Conservation (phyloP, 805 yeast species). For the Pachysolen tannophilus region DNA sequence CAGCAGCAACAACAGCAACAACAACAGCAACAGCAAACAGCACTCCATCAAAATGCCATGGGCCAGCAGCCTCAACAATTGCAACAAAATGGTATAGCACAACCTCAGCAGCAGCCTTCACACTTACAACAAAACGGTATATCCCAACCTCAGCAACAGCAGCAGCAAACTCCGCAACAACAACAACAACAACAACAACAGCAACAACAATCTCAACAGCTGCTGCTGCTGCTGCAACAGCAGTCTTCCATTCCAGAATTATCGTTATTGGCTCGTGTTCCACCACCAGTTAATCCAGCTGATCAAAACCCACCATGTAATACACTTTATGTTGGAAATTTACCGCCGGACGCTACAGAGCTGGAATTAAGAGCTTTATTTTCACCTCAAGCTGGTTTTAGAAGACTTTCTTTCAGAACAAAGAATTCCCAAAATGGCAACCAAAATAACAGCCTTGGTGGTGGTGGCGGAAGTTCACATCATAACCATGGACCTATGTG, state of each 20-base stretch:
- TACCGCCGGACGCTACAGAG: constrained; percentile 96
- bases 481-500: constrained; percentile 95
- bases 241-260: constrained; percentile 41
- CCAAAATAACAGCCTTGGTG: neutral
- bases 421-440: constrained; percentile 28
- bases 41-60: neutral
- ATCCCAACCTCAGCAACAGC: constrained; percentile 16
- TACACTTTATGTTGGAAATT: constrained; percentile 91
- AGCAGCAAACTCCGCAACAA: constrained; percentile 7
- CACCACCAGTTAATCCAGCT: constrained; percentile 95
- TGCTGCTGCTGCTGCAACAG: constrained; percentile 12
- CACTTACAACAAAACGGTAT: constrained; percentile 2
- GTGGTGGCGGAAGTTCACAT: constrained; percentile 17
- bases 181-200: constrained; percentile 11
- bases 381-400: constrained; percentile 85
- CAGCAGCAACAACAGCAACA: constrained; percentile 9
- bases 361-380: constrained; percentile 83
- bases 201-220: constrained; percentile 12
- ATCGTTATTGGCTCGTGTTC: constrained; percentile 68
- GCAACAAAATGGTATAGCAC: constrained; percentile 5
- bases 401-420: constrained; percentile 85
- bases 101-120: constrained; percentile 4
- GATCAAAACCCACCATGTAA: constrained; percentile 99
- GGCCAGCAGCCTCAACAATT: constrained; percentile 9
- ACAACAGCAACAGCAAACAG: constrained; percentile 9